Evolutionary conservation across 2,329 filamentous ascomycete genomes (phyloP).

Genomic region (Colletotrichum plurivorum): DNA sequence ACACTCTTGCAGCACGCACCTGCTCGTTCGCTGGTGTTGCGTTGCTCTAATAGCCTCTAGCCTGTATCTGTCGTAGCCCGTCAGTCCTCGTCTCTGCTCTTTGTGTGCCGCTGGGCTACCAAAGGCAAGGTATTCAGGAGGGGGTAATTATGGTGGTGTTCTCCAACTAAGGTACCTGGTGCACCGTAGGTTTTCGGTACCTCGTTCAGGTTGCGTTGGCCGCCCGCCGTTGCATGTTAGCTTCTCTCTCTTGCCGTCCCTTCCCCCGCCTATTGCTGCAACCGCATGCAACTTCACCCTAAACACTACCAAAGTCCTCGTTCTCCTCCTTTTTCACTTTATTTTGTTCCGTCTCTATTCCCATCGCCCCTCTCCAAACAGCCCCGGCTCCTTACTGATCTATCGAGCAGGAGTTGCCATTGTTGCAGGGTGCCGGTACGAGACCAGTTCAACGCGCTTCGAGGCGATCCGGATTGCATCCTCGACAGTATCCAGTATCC

Average conservation of each 20-base stretch:
- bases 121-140: background rate
- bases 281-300: constrained; percentile 37
- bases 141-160: background rate
- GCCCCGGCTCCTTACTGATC: background rate
- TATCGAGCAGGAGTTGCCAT: constrained; percentile 13
- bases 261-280: constrained; percentile 32
- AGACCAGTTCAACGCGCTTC: constrained; percentile 16
- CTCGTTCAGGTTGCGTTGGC: background rate
- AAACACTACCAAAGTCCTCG: constrained; percentile 15
- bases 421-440: constrained; percentile 18
- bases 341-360: constrained; percentile 13
- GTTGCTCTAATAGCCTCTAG: constrained; percentile 31
- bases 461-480: constrained; percentile 34
- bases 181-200: background rate
- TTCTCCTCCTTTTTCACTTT: background rate
- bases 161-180: too few relatives aligned
- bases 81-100: too few relatives aligned
- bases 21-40: constrained; percentile 36
- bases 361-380: background rate
- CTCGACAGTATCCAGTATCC: constrained; percentile 27
- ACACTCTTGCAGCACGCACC: constrained; percentile 57
- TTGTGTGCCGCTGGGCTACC: background rate
- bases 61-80: too few relatives aligned
- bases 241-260: constrained; percentile 5
- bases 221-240: background rate